These are phyloP conservation scores for Hymenotorrendiella dingleyae DNA, from an alignment of 2,329 filamentous ascomycete genomes.

Conservation along the genomic window DNA sequence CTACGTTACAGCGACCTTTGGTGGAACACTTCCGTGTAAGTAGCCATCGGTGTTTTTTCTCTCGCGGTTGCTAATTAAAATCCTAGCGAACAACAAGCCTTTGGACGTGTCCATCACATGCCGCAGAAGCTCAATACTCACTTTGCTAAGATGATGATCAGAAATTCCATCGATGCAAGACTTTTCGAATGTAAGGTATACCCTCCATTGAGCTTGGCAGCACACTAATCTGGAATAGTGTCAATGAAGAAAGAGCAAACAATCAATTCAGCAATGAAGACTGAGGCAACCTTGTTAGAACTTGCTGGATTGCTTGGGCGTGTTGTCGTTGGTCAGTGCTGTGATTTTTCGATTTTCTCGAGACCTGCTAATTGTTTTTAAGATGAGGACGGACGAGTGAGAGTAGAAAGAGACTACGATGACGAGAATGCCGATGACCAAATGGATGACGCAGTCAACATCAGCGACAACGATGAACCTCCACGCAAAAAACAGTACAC, in stretches of 20 bases:
- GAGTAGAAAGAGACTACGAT: too few species aligned
- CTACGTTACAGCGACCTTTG: conserved; percentile 3
- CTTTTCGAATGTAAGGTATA: neutral
- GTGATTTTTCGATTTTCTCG: too few species aligned
- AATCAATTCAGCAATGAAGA: neutral
- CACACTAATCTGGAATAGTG: neutral
- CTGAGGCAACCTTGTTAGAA: too few species aligned
- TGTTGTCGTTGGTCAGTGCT: too few species aligned
- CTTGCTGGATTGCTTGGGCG: too few species aligned
- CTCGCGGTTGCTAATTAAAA: neutral
- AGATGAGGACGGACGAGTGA: too few species aligned
- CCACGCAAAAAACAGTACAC: too few species aligned
- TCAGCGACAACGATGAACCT: too few species aligned
- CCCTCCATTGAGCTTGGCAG: too few species aligned
- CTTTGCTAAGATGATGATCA: neutral
- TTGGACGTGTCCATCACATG: conserved; percentile 1
- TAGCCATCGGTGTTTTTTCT: neutral
- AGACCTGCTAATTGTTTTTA: too few species aligned
- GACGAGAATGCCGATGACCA: too few species aligned
- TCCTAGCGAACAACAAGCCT: conserved; percentile 1
- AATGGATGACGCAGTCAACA: too few species aligned
- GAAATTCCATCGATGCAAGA: neutral
- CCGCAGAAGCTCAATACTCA: neutral
- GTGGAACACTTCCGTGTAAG: conserved; percentile 8
- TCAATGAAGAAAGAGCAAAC: neutral